Evolutionary conservation across 805 yeast genomes (phyloP), one percentile per base, ranked within the genome.

Genomic region (Cyberlindnera samutprakarnensis): DNA sequence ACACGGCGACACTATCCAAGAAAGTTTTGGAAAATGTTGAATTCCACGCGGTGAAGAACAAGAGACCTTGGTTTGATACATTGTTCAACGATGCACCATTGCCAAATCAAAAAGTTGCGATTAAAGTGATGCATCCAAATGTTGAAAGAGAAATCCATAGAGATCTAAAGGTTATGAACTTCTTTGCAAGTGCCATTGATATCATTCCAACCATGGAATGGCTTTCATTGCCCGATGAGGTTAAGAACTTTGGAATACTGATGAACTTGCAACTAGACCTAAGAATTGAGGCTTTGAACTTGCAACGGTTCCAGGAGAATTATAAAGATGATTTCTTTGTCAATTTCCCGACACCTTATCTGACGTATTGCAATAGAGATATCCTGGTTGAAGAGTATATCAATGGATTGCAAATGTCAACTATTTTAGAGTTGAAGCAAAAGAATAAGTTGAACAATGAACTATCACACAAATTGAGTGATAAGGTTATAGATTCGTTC

Each of bases 201-300:
- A 47, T 53, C 6, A 61, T 92, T 6, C 99, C 99, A 5, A 86
- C 95, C 0, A 85, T 92, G 94, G 96, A 92, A 53, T 92, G 99
- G 99, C 64, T 92, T 5, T 84, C 96, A 4, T 61, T 92, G 29
- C 98, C 97, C 0, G 90, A 80, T 39, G 98, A 92, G 54, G 97
- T 90, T 3, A 82, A 78, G 26, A 92, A 88, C 48, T 92, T 92
- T 53, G 70, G 85, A 1, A 62, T 75, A 1, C 68, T 92, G 62
- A 90, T 92, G 97, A 75, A 76, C 24, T 55, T 85, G 30, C 99
- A 92, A 56, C 61, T 92, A 36, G 97, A 92, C 57, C 59, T 92
- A 36, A 64, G 96, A 42, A 84, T 92, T 23, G 99, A 92, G 53
- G 92, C 92, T 1, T 62, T 79, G 41, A 92, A 92, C 52, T 61